A percentile compares a stretch with the other conserved stretches of the same genome.
Evolutionary conservation across 768 basidiomycete species (phyloP).

Genomic region (Ephemerocybe angulata): DNA sequence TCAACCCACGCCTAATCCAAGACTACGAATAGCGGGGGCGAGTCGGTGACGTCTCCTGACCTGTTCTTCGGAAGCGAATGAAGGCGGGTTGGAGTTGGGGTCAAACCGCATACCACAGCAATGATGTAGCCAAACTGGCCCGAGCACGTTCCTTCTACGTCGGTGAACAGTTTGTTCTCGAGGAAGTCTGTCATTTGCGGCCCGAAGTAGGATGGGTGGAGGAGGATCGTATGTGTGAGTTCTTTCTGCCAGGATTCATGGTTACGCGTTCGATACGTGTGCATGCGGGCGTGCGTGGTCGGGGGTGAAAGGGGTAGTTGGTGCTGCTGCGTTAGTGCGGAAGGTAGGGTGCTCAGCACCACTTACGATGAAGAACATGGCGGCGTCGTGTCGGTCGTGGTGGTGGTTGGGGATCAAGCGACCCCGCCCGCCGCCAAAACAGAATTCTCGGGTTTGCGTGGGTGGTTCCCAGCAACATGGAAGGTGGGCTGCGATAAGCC

Average conservation of each 20-base stretch:
- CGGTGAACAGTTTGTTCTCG: conserved; percentile 88
- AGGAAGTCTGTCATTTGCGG: conserved; percentile 93
- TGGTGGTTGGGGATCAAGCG: neutral
- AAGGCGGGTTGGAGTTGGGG: conserved; percentile 95
- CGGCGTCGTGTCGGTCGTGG: too few species aligned
- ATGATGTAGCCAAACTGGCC: conserved; percentile 95
- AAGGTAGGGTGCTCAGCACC: too few species aligned
- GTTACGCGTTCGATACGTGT: neutral
- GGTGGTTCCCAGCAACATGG: too few species aligned
- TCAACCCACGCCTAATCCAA: neutral
- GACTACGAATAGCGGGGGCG: too few species aligned
- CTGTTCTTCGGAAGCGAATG: conserved; percentile 88
- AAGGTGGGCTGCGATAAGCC: too few species aligned
- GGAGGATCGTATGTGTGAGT: conserved; percentile 92
- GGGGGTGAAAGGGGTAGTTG: neutral
- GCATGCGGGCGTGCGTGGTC: conserved; percentile 3
- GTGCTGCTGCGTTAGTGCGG: too few species aligned
- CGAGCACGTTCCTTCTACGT: conserved; percentile 96
- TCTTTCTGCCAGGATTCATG: conserved; percentile 64
- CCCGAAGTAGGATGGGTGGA: conserved; percentile 99
- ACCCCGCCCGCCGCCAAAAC: too few species aligned
- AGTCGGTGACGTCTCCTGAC: too few species aligned
- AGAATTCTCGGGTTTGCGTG: too few species aligned
- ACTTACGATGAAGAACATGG: conserved; percentile 75
- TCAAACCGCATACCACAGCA: conserved; percentile 92